A percentile compares a stretch with the other conserved stretches of the same genome.
Conservation (phyloP, 2,329 filamentous ascomycete genomes). For the Colletotrichum incanum region DNA sequence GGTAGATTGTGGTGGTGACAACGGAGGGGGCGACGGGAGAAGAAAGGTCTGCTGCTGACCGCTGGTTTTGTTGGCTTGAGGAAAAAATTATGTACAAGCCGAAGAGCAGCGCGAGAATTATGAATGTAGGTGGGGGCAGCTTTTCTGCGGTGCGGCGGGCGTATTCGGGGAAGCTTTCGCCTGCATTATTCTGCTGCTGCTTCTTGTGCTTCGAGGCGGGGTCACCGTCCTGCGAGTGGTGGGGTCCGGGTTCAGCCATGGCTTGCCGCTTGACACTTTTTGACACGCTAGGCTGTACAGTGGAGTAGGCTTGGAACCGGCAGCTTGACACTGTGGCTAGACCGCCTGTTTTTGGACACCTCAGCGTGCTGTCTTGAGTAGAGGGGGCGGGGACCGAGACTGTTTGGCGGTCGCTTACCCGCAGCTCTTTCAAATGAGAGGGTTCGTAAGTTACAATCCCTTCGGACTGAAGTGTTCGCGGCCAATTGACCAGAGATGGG, state of each 20-base stretch:
- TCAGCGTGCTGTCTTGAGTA: background rate
- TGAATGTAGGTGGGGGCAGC: conserved; percentile 62
- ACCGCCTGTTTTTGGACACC: background rate
- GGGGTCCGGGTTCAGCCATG: conserved; percentile 50
- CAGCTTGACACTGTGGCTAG: conserved; percentile 17
- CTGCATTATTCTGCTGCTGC: conserved; percentile 42
- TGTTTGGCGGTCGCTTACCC: background rate
- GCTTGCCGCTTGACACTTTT: conserved; percentile 29
- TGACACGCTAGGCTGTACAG: conserved; percentile 19
- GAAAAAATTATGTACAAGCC: conserved; percentile 56
- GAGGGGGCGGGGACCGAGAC: background rate
- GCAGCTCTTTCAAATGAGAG: background rate
- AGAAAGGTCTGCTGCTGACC: conserved; percentile 47
- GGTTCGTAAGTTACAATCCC: background rate
- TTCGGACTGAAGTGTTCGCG: too few species aligned
- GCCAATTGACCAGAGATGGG: background rate
- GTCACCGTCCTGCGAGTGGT: conserved; percentile 50
- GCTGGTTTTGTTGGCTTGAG: conserved; percentile 46
- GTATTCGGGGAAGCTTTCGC: conserved; percentile 38
- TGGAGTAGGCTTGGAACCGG: conserved; percentile 22
- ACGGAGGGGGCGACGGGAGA: conserved; percentile 43
- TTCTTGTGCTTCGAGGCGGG: conserved; percentile 51
- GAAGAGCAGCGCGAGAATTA: conserved; percentile 56
- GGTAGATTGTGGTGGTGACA: conserved; percentile 43
- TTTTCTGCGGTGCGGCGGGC: conserved; percentile 53